Conservation (phyloP, 179 eudicot genomes). For the Sideroxylon spinosum region DNA sequence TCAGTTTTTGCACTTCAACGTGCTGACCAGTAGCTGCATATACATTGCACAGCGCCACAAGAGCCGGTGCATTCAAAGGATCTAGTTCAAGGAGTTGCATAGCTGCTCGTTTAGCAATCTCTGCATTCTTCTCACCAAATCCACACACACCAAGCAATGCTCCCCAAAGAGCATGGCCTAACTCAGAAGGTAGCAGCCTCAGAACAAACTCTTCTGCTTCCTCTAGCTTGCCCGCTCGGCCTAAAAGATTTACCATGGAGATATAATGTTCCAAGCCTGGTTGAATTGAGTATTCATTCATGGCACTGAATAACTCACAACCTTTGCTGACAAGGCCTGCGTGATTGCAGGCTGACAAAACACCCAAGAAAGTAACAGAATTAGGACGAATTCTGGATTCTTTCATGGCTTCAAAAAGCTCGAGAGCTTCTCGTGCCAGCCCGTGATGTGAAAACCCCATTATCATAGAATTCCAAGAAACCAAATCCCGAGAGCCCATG, state of each 20-base stretch:
- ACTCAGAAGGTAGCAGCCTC: slow-evolving; percentile 28
- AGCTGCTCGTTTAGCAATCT: slow-evolving; percentile 29
- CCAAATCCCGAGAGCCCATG: slow-evolving; percentile 29
- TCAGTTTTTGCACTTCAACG: slow-evolving; percentile 26
- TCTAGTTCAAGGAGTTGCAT: slow-evolving; percentile 34
- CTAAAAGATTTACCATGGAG: slow-evolving; percentile 38
- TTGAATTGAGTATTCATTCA: slow-evolving; percentile 28
- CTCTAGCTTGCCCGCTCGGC: slow-evolving; percentile 37
- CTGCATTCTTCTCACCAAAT: slow-evolving; percentile 28
- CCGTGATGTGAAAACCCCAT: slow-evolving; percentile 45
- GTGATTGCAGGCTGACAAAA: slow-evolving; percentile 42
- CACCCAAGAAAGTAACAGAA: slow-evolving; percentile 35
- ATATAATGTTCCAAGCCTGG: slow-evolving; percentile 33
- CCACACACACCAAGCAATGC: slow-evolving; percentile 45
- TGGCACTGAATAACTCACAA: slow-evolving; percentile 24
- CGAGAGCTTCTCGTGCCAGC: slow-evolving; percentile 30
- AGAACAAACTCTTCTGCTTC: slow-evolving; percentile 45
- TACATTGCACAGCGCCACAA: slow-evolving; percentile 36
- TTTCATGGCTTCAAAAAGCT: slow-evolving; percentile 31
- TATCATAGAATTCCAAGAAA: slow-evolving; percentile 50
- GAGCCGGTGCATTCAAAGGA: slow-evolving; percentile 39
- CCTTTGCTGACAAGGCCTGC: slow-evolving; percentile 32
- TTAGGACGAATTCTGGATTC: slow-evolving; percentile 27
- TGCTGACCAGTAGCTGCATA: slow-evolving; percentile 30
- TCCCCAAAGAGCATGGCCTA: slow-evolving; percentile 37